Conservation (phyloP, 352 stramenopile genomes). For the Phytophthora pseudosyringae region DNA sequence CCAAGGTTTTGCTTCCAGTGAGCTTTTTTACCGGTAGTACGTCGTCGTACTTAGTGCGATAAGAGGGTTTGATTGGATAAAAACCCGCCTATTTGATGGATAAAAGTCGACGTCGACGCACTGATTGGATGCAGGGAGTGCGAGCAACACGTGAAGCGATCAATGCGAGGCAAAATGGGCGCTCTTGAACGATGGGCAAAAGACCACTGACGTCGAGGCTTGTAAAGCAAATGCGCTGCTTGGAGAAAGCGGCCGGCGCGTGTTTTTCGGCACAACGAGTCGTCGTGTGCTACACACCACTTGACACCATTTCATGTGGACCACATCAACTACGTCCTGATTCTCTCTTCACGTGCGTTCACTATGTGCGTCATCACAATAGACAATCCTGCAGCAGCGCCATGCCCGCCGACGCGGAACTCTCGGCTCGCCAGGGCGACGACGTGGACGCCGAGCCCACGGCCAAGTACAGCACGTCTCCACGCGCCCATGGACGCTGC, state of each 20-base stretch:
- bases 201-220: no score
- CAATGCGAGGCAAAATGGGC: no score
- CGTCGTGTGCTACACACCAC: no score
- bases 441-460: slow-evolving; percentile 29
- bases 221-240: no score
- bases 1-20: not conserved
- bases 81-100: not conserved
- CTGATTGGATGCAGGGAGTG: slow-evolving; percentile 32
- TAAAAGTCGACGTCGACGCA: slow-evolving; percentile 18
- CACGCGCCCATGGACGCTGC: slow-evolving; percentile 24
- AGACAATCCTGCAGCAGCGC: slow-evolving; percentile 4
- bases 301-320: not conserved
- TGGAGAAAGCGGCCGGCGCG: no score
- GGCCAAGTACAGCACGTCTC: slow-evolving; percentile 30
- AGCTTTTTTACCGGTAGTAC: not conserved
- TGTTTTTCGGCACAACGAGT: no score
- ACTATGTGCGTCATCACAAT: not conserved
- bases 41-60: slow-evolving; percentile 14
- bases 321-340: not conserved
- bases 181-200: no score
- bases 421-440: slow-evolving; percentile 7
- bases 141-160: no score
- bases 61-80: slow-evolving; percentile 4
- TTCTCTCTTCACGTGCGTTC: not conserved
- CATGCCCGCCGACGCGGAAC: slow-evolving; percentile 19